Base-by-base conservation (phyloP, 257 asterid species). In the Nemophila menziesii region DNA sequence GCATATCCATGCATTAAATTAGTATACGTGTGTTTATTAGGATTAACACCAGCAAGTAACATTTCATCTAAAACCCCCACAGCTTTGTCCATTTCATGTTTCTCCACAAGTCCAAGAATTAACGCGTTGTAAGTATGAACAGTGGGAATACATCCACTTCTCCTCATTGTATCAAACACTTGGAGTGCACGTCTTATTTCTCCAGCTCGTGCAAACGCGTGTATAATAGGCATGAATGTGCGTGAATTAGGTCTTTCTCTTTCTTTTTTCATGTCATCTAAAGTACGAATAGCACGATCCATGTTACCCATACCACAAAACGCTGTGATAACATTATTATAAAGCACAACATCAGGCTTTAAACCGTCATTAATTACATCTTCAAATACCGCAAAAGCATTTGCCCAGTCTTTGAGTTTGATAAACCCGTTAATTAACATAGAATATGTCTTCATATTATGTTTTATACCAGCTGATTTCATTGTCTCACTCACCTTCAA, bases 1-100 rank as follows among this genome's bases (percentile, higher is more conserved):
- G 96, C 98, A 64, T 90, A 90, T 21, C 98, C 98, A 14, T 85
- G 77, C 98, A 90, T 90, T 47, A 90, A 76, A 43, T 79, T 77
- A 33, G 98, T 85, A 74, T 90, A 90, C 24, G 98, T 81, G 59
- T 82, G 93, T 58, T 90, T 80, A 36, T 81, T 79, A 15, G 98
- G 96, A 53, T 61, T 81, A 16, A 85, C 61, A 45, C 85, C 90
- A 0, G 89, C 93, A 19, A 84, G 81, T 53, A 64, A n/a, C 96
- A 90, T 90, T 70, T 90, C 92, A 3, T 90, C 94, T 65, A 90
- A 48, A 44, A 78, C 70, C 20, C 48, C 71, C 43, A 70, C 92
- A 3, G 93, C 94, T 71, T 81, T 85, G 57, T 79, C 94, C 94
- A 90, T 81, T 96, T 85, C 87, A 18, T 68, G 77, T 55, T 90